Evolutionary conservation across 345 rosid genomes (phyloP).

Genomic region (sweet orange (Citrus sinensis)): DNA sequence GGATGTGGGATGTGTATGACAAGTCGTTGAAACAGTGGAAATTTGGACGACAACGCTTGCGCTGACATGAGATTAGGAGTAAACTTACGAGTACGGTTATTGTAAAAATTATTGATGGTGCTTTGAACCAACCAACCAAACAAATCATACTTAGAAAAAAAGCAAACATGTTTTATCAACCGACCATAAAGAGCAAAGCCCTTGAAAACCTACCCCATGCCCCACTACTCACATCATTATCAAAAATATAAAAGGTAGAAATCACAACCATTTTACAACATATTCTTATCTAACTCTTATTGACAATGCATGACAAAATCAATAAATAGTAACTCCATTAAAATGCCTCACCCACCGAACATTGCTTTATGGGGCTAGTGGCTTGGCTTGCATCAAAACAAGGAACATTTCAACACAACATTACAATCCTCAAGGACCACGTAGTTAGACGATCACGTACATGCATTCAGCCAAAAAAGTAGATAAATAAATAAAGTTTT

Average conservation of each 20-base stretch:
- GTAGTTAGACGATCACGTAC: not conserved
- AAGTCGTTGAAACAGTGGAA: not conserved
- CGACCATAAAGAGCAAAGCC: not conserved
- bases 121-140: not conserved
- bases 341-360: not conserved
- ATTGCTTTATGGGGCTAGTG: not conserved
- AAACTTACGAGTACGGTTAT: not conserved
- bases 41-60: not conserved
- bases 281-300: not conserved
- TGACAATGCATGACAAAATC: too few species aligned
- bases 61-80: not conserved
- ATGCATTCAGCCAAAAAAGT: not conserved
- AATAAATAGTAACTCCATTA: not conserved
- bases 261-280: not conserved
- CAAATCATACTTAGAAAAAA: not conserved
- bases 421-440: not conserved
- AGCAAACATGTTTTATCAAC: not conserved
- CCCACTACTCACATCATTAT: not conserved
- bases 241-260: not conserved
- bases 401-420: not conserved
- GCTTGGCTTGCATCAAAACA: not conserved
- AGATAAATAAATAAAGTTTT: not conserved
- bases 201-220: not conserved
- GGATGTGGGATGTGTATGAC: not conserved
- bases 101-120: not conserved